Conservation (phyloP, 108 stramenopile species). For the Hondaea fermentalgiana region DNA sequence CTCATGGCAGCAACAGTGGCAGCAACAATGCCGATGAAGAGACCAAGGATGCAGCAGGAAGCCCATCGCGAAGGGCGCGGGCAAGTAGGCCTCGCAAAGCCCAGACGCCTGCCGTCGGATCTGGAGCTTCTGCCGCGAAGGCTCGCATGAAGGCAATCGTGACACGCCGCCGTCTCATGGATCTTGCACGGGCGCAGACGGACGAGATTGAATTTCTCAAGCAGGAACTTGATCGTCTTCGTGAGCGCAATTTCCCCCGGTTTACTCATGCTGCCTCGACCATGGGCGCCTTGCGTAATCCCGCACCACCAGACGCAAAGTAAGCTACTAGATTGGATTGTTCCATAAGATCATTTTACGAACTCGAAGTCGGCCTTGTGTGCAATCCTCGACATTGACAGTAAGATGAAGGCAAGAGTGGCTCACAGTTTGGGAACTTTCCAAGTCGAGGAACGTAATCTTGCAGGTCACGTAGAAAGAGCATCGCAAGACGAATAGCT, state of each 20-base stretch:
- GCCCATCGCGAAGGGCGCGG: neutral
- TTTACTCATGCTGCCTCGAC: conserved; percentile 37
- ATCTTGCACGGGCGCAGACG: conserved; percentile 46
- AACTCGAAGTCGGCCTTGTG: too few relatives aligned
- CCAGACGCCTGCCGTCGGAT: neutral
- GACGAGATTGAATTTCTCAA: conserved; percentile 51
- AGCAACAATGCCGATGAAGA: too few relatives aligned
- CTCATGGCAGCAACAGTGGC: too few relatives aligned
- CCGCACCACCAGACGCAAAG: neutral
- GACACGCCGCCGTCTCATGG: conserved; percentile 35
- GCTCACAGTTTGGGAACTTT: too few relatives aligned
- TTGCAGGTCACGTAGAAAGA: too few relatives aligned
- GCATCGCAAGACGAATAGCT: too few relatives aligned
- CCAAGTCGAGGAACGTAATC: too few relatives aligned
- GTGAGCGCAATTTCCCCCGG: conserved; percentile 52
- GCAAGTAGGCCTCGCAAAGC: neutral
- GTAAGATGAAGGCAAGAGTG: too few relatives aligned
- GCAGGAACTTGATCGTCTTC: conserved; percentile 47
- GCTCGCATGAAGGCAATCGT: conserved; percentile 46
- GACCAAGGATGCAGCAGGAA: too few relatives aligned
- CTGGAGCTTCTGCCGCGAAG: conserved; percentile 13
- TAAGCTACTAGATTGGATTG: too few relatives aligned
- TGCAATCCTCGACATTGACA: too few relatives aligned
- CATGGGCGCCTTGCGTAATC: neutral
- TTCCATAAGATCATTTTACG: too few relatives aligned